Base-by-base conservation (phyloP, 306 rosid genomes). In the Comarum palustre region DNA sequence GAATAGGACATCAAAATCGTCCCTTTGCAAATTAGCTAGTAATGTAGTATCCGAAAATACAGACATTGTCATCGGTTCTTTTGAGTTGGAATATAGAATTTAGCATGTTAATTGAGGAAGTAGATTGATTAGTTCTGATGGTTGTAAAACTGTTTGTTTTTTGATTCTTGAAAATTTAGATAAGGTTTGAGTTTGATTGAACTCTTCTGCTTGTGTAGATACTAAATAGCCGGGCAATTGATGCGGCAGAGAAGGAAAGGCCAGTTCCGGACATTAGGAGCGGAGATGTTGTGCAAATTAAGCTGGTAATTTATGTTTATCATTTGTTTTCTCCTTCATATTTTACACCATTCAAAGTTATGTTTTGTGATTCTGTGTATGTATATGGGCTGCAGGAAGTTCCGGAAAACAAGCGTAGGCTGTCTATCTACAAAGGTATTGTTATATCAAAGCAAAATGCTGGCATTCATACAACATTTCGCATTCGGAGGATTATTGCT, bases 361-460 rank as follows among this genome's bases (percentile, higher is more conserved):
- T 36, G 51, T 55, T 42, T 71, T 68, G 24, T 82, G 48, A 73
- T 74, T 73, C 68, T 79, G 43, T 82, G 54, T 51, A 34, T 76
- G 63, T 48, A 36, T 72, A 36, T 69, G 73, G 51, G 54, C 68
- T 70, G 39, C 97, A 94, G 97, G 96, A 91, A 84, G 95, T 94
- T 77, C 97, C 97, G 13, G 96, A 94, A 81, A 94, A 91, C 79
- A 91, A 81, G 85, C 96, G 96, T 74, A 88, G 99, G 73, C 60
- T 94, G 81, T 91, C 97, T 34, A 47, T 90, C 80, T 91, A 94
- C 70, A 94, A 87, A 68, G 99, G 99, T 22, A 91, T 91, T 57
- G 96, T 94, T 7, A 94, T 94, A 3, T 88, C 97, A n/a, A 94
- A 65, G 73, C 99, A 94, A 81, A 91, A 94, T 87, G 92, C 97